Conservation (phyloP, 1,284 basidiomycete genomes). For the Apiotrichum brassicae region DNA sequence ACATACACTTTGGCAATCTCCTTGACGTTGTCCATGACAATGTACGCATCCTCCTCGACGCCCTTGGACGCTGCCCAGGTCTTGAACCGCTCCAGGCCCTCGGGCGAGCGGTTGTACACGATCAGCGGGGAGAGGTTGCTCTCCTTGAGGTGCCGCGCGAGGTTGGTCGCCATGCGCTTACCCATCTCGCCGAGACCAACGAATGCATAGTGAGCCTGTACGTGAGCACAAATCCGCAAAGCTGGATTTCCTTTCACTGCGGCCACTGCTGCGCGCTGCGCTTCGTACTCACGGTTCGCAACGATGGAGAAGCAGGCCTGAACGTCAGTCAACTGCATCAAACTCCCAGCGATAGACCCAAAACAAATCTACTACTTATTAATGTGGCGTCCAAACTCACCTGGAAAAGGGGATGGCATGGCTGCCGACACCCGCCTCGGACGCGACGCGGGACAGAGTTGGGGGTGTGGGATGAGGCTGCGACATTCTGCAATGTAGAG, state of each 20-base stretch:
- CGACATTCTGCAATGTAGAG: too few relatives aligned
- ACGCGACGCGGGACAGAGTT: slow-evolving; percentile 1
- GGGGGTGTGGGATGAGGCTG: background rate
- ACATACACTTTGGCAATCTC: slow-evolving; percentile 41
- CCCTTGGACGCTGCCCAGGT: slow-evolving; percentile 27
- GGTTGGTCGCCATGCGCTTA: slow-evolving; percentile 43
- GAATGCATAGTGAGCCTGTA: slow-evolving; percentile 36
- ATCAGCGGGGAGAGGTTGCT: slow-evolving; percentile 38
- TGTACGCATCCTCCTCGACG: slow-evolving; percentile 27
- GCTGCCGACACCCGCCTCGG: background rate
- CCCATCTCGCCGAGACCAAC: slow-evolving; percentile 48
- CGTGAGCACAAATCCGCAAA: background rate
- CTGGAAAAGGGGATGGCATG: slow-evolving; percentile 43
- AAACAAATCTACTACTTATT: too few relatives aligned
- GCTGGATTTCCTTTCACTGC: too few relatives aligned
- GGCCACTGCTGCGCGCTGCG: too few relatives aligned
- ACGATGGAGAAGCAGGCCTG: slow-evolving; percentile 1
- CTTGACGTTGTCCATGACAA: slow-evolving; percentile 31
- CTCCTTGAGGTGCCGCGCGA: slow-evolving; percentile 29
- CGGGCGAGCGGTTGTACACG: slow-evolving; percentile 43
- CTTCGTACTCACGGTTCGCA: background rate
- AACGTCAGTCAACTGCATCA: too few relatives aligned
- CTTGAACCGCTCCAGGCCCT: slow-evolving; percentile 36
- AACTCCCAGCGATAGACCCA: too few relatives aligned
- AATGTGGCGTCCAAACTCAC: slow-evolving; percentile 21